Conservation (phyloP, 495 filamentous ascomycete genomes). For the Pseudevernia furfuracea region DNA sequence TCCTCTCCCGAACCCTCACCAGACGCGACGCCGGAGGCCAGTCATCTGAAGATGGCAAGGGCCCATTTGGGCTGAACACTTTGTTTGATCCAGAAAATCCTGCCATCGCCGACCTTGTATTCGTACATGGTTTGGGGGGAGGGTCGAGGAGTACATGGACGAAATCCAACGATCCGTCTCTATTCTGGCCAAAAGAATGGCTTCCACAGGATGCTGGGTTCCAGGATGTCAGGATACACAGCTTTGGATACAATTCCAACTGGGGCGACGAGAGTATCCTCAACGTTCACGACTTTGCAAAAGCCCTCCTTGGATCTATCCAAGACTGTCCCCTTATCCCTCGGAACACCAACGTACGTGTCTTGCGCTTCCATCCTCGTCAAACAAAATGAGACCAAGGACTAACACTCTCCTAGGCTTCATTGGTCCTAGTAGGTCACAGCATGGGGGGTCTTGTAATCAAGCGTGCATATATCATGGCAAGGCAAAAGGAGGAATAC, state of each 20-base stretch:
- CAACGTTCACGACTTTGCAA: constrained; percentile 39
- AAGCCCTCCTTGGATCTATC: constrained; percentile 35
- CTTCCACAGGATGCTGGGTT: constrained; percentile 32
- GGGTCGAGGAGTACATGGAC: constrained; percentile 33
- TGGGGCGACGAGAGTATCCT: constrained; percentile 33
- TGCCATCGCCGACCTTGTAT: constrained; percentile 29
- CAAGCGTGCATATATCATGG: constrained; percentile 36
- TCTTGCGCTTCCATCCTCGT: neutral
- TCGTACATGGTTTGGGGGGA: constrained; percentile 36
- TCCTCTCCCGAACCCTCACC: constrained; percentile 7
- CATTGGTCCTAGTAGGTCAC: constrained; percentile 43
- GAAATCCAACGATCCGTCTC: constrained; percentile 23
- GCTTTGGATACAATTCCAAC: constrained; percentile 37
- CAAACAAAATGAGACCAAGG: neutral
- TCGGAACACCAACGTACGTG: constrained; percentile 10
- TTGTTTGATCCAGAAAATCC: constrained; percentile 26
- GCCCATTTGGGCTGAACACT: constrained; percentile 34
- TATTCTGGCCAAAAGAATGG: constrained; percentile 38
- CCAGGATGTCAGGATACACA: constrained; percentile 32
- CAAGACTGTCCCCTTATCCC: constrained; percentile 29
- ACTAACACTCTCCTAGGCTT: constrained; percentile 18
- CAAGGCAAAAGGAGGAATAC: constrained; percentile 18
- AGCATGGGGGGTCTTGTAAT: constrained; percentile 49
- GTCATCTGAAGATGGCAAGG: constrained; percentile 16
- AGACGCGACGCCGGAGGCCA: neutral